Evolutionary conservation across 352 stramenopile genomes (phyloP).

Genomic region (Phytophthora hibernalis): DNA sequence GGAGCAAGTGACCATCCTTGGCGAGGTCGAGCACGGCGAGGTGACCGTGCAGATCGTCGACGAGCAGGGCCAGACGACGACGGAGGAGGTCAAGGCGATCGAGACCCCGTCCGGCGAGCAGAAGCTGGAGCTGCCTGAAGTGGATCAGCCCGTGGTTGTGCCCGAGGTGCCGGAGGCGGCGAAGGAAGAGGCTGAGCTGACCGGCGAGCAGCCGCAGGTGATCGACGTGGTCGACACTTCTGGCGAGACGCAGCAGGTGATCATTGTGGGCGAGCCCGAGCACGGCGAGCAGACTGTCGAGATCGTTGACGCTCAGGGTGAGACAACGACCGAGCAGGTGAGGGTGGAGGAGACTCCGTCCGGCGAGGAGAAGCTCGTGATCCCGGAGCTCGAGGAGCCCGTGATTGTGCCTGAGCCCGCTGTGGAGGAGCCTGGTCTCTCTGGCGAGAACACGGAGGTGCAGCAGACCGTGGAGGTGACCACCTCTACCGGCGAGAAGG

Average conservation of each 20-base stretch:
- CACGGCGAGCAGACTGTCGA: conserved; percentile 16
- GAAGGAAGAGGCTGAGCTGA: conserved; percentile 30
- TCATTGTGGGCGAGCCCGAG: conserved; percentile 15
- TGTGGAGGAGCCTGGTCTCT: background rate
- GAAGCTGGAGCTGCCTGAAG: conserved; percentile 13
- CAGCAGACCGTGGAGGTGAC: conserved; percentile 14
- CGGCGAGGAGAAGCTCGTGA: conserved; percentile 3
- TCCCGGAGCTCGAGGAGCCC: background rate
- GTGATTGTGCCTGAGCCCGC: too few species aligned
- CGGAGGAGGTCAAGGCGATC: background rate
- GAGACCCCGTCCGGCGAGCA: conserved; percentile 7
- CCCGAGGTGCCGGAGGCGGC: conserved; percentile 23
- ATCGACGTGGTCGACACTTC: conserved; percentile 14
- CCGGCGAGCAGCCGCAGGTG: conserved; percentile 11
- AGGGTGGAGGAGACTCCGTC: background rate
- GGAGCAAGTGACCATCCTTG: conserved; percentile 10
- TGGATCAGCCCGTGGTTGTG: conserved; percentile 10
- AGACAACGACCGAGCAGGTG: background rate
- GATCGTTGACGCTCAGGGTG: conserved; percentile 11
- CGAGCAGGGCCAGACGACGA: conserved; percentile 1
- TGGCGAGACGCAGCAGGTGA: conserved; percentile 10
- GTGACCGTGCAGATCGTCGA: conserved; percentile 3
- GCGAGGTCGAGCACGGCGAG: background rate
- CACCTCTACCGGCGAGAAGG: conserved; percentile 1
- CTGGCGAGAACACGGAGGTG: too few species aligned